Conservation (phyloP, 768 basidiomycete genomes). For the Boletus edulis region DNA sequence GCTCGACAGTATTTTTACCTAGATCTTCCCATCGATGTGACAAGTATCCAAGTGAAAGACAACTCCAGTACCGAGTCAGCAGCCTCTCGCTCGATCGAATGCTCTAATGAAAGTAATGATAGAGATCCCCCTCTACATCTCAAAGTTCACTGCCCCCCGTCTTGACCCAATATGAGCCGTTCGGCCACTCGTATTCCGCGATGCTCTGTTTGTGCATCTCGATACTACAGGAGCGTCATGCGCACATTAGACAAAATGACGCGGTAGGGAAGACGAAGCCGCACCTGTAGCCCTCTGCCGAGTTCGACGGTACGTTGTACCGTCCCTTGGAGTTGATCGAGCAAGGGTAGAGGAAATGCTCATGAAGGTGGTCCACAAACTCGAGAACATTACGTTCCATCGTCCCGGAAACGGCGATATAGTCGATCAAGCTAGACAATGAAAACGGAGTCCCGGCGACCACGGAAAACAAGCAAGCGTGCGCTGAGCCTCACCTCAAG, state of each 20-base stretch:
- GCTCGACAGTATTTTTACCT: constrained; percentile 2
- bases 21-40: not conserved
- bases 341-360: constrained; percentile 87
- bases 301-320: constrained; percentile 81
- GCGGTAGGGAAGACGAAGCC: not conserved
- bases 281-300: constrained; percentile 67
- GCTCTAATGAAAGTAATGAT: not conserved
- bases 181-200: constrained; percentile 81
- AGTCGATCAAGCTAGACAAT: constrained; percentile 76
- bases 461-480: not conserved
- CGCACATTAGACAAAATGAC: not conserved
- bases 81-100: not conserved
- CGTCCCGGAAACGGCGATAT: constrained; percentile 84
- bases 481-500: constrained; percentile 48
- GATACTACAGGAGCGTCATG: constrained; percentile 51
- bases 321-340: constrained; percentile 82
- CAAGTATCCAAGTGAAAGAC: not conserved
- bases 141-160: not conserved
- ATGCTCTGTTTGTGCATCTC: constrained; percentile 85
- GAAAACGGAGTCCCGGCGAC: constrained; percentile 2
- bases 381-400: constrained; percentile 96
- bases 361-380: constrained; percentile 88
- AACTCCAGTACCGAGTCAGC: no score
- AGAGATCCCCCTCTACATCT: not conserved
- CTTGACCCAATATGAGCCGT: constrained; percentile 45